Base-by-base conservation (phyloP, 2,329 filamentous ascomycete species). In the Paraphoma sp. region DNA sequence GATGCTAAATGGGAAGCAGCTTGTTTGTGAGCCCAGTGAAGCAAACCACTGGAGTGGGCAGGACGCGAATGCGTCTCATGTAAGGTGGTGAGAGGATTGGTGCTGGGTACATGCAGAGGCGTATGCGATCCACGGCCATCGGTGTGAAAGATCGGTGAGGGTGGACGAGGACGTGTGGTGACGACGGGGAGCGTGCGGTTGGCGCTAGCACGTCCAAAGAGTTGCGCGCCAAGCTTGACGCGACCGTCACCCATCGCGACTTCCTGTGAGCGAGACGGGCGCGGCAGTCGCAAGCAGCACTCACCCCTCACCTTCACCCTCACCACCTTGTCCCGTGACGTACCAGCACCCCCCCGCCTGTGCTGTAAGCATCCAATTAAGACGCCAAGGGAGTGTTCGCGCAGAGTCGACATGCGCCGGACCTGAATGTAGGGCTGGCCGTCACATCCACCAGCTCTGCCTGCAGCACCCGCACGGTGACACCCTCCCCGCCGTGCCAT, bases 371-470 rank as follows among this genome's bases (percentile, higher is more conserved):
- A 10, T 42, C 14, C 33, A 38, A 38, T 38, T 38, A 38, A 38
- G 33, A 2, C n/a, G 6, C 33, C 10, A 38, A n/a, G 10, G 33
- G 10, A 11, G n/a, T 38, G 59, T 63, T 14, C 66, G 69, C 67
- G 63, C 63, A 53, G 60, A 64, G 23, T 59, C 69, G 70, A 51
- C 52, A 72, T 71, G 69, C 64, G 59, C 64, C 62, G 59, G 59
- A 69, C 60, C 61, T 60, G 66, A 52, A 60, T 58, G 50, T 73
- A 74, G 67, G 67, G 66, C 70, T 72, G 64, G 65, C 62, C 49
- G 66, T 71, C 64, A 67, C 65, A 65, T 61, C 62, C 51, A 58
- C 63, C 57, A 62, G 51, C 48, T 57, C 61, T 68, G 67, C 61
- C n/a, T n/a, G 40, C 40, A 17, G 63, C 69, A 68, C 69, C 63